phyloP scores from a whole-genome alignment of 306 rosid species.

The Quercus cerris region DNA sequence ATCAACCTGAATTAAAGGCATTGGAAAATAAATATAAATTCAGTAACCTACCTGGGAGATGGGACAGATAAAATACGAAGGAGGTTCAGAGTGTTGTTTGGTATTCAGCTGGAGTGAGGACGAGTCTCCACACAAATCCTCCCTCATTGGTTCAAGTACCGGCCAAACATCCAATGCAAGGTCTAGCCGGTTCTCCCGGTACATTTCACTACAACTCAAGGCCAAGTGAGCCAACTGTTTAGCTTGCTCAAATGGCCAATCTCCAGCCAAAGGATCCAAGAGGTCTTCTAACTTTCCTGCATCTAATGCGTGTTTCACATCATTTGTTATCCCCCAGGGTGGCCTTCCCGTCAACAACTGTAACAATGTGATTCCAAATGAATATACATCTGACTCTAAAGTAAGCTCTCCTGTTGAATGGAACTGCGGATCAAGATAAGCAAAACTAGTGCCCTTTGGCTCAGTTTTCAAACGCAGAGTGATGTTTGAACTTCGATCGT shows the following conservation, averaged over 20 bases:
- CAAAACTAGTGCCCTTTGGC: conserved; percentile 56
- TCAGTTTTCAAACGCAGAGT: conserved; percentile 53
- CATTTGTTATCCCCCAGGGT: conserved; percentile 57
- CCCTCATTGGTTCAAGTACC: conserved; percentile 70
- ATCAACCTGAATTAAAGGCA: not conserved
- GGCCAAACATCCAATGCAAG: conserved; percentile 73
- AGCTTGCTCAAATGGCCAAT: conserved; percentile 79
- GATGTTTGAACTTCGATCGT: conserved; percentile 30
- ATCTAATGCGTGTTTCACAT: conserved; percentile 50
- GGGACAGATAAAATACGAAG: conserved; percentile 76
- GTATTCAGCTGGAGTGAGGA: conserved; percentile 41
- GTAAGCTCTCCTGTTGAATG: conserved; percentile 71
- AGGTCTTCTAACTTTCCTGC: conserved; percentile 48
- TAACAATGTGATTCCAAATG: conserved; percentile 77
- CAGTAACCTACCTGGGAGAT: conserved; percentile 55
- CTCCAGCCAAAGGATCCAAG: conserved; percentile 94
- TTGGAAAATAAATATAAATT: not conserved
- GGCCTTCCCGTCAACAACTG: conserved; percentile 68
- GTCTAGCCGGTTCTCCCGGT: conserved; percentile 61
- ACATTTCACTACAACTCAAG: conserved; percentile 69
- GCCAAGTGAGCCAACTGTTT: conserved; percentile 68
- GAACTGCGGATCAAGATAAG: conserved; percentile 83
- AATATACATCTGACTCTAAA: conserved; percentile 77
- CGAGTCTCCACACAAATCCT: conserved; percentile 50
- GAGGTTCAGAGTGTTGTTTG: conserved; percentile 54